A percentile compares a stretch with the other conserved stretches of the same genome.
Evolutionary conservation across 1,284 basidiomycete genomes (phyloP).

Genomic region (Apiotrichum mycotoxinovorans): DNA sequence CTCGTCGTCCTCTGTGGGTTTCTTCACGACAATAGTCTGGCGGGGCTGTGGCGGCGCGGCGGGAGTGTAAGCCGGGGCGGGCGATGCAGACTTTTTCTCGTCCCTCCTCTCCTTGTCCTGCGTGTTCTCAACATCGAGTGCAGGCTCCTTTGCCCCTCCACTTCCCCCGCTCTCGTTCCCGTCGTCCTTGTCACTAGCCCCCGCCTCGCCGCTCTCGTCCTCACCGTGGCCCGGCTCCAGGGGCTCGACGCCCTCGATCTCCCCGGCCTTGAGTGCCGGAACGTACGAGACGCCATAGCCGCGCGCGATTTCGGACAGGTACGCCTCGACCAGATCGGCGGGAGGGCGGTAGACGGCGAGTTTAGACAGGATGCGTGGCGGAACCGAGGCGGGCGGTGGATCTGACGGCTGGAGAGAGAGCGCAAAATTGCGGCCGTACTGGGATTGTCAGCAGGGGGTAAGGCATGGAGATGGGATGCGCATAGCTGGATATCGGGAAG

Average conservation of each 20-base stretch:
- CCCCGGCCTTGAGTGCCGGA: conserved; percentile 38
- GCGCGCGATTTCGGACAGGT: conserved; percentile 79
- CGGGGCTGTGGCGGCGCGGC: neutral
- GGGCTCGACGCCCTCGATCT: neutral
- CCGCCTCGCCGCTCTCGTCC: conserved; percentile 10
- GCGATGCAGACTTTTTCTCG: neutral
- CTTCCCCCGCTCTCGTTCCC: conserved; percentile 30
- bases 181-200: conserved; percentile 34
- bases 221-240: neutral
- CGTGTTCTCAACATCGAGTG: conserved; percentile 35
- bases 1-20: conserved; percentile 41
- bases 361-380: conserved; percentile 58
- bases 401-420: conserved; percentile 49
- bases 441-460: neutral
- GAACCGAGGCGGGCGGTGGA: conserved; percentile 53
- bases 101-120: conserved; percentile 14
- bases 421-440: conserved; percentile 47
- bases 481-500: neutral
- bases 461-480: too few relatives aligned
- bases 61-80: neutral
- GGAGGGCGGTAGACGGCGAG: conserved; percentile 67
- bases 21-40: conserved; percentile 18
- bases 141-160: conserved; percentile 27
- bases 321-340: conserved; percentile 74
- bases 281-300: conserved; percentile 76